Evolutionary conservation across 371 early-diverging fungal species (phyloP).

Genomic region (Actinomucor elegans): DNA sequence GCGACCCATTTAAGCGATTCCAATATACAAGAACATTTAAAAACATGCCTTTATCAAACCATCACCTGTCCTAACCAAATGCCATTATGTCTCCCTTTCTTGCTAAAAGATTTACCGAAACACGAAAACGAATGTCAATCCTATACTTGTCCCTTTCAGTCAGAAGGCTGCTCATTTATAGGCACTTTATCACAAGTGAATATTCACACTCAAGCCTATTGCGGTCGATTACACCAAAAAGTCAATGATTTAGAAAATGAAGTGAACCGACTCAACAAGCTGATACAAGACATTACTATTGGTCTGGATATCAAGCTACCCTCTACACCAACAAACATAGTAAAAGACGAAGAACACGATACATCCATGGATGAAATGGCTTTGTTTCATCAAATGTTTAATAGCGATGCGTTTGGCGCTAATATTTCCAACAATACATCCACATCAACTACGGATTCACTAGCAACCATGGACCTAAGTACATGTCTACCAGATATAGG

Average conservation of each 20-base stretch:
- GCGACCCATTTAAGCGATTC: conserved; percentile 14
- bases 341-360: conserved; percentile 7
- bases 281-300: conserved; percentile 8
- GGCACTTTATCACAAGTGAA: conserved; percentile 31
- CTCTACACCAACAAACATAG: conserved; percentile 14
- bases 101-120: conserved; percentile 28
- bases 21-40: conserved; percentile 28
- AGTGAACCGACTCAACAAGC: conserved; percentile 26
- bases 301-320: conserved; percentile 15
- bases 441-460: too few species aligned
- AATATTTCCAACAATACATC: background rate
- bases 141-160: conserved; percentile 37
- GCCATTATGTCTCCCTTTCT: conserved; percentile 40
- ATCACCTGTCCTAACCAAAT: conserved; percentile 42
- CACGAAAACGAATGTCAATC: conserved; percentile 45
- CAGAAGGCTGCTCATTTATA: conserved; percentile 43
- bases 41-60: conserved; percentile 34
- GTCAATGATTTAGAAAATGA: conserved; percentile 37
- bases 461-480: conserved; percentile 25
- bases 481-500: conserved; percentile 12
- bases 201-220: conserved; percentile 38
- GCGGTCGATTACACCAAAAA: conserved; percentile 38
- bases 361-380: conserved; percentile 30
- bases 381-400: conserved; percentile 39
- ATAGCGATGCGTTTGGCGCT: conserved; percentile 19